Evolutionary conservation across 2,329 filamentous ascomycete genomes (phyloP).

Genomic region (Calycina herbarum): DNA sequence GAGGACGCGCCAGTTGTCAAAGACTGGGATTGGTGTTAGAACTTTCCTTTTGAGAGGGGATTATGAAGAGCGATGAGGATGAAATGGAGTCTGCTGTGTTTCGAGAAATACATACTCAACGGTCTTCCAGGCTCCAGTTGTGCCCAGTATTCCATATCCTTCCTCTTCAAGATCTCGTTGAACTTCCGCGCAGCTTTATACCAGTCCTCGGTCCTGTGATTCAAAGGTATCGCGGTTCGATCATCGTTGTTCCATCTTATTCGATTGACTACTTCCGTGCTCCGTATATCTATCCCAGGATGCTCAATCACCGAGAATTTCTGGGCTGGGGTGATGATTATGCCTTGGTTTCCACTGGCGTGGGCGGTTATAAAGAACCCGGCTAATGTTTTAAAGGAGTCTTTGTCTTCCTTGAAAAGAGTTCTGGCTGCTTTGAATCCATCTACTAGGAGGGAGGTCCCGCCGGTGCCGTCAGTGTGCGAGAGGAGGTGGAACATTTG

Average conservation of each 20-base stretch:
- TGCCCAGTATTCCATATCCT: slow-evolving; percentile 72
- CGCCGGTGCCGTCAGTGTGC: slow-evolving; percentile 69
- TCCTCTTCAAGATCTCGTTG: slow-evolving; percentile 65
- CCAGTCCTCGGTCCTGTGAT: slow-evolving; percentile 52
- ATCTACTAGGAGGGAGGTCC: slow-evolving; percentile 80
- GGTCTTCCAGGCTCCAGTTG: slow-evolving; percentile 78
- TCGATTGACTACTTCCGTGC: slow-evolving; percentile 49
- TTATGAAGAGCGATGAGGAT: neutral
- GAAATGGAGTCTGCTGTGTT: neutral
- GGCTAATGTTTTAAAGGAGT: slow-evolving; percentile 59
- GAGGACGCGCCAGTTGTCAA: slow-evolving; percentile 94
- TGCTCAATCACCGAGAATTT: slow-evolving; percentile 67
- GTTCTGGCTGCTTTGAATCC: slow-evolving; percentile 72
- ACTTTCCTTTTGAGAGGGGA: neutral
- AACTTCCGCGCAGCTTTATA: slow-evolving; percentile 78
- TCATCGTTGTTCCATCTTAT: slow-evolving; percentile 95
- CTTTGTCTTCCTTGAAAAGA: slow-evolving; percentile 53
- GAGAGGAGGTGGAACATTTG: slow-evolving; percentile 92
- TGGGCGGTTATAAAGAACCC: slow-evolving; percentile 68
- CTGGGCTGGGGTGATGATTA: slow-evolving; percentile 72
- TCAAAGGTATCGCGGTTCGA: slow-evolving; percentile 46
- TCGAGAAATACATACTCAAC: slow-evolving; percentile 57
- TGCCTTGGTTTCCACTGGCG: slow-evolving; percentile 82
- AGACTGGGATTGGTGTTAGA: slow-evolving; percentile 54
- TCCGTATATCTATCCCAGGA: slow-evolving; percentile 40